Base-by-base conservation (phyloP, 495 filamentous ascomycete genomes). In the Tuber umbilicatum region DNA sequence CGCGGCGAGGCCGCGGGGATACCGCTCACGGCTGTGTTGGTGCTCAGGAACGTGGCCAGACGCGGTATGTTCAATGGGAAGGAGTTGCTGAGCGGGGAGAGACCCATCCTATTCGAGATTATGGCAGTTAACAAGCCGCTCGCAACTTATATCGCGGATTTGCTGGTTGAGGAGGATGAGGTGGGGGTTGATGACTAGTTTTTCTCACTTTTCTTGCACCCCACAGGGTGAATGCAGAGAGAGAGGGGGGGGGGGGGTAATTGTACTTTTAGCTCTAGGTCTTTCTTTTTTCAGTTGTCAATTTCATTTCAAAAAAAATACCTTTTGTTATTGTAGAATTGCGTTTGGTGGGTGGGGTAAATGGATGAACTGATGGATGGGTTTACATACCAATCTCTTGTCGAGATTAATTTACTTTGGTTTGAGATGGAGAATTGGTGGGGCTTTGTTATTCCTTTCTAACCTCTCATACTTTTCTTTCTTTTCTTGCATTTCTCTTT, bases 21-120 rank as follows among this genome's bases (percentile, higher is more conserved):
- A 67, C 93, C 95, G 12, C 88, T 97, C 50, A 92, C 92, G 55
- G 91, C 92, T 39, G 90, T 91, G 16, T 84, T 97, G 37, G 92
- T 99, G 3, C 85, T 99, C 76, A 89, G 95, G 43, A 99, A 98
- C 81, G 88, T 99, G 38, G 93, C 93, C 5, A 87, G 91, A 35
- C 91, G 94, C 70, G 85, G 93, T 0, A 87, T 90, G 73, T 87
- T 89, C 82, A 87, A 86, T 5, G 85, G 86, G 39, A 85, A 86
- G 31, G 86, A 87, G 76, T 87, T 87, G 73, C 84, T 84, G 75
- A 84, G 87, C 64, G 84, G 86, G 55, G 88, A 88, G 79, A 78
- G 84, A 69, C 77, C 85, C 70, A 82, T 85, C 82, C 72, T 84
- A 81, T 76, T 73, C 85, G 77, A 85, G 74, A 74, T 85, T 74